These are phyloP conservation scores for Moniliella sp. DNA, from an alignment of 1,284 basidiomycete genomes.

Conservation along the genomic window DNA sequence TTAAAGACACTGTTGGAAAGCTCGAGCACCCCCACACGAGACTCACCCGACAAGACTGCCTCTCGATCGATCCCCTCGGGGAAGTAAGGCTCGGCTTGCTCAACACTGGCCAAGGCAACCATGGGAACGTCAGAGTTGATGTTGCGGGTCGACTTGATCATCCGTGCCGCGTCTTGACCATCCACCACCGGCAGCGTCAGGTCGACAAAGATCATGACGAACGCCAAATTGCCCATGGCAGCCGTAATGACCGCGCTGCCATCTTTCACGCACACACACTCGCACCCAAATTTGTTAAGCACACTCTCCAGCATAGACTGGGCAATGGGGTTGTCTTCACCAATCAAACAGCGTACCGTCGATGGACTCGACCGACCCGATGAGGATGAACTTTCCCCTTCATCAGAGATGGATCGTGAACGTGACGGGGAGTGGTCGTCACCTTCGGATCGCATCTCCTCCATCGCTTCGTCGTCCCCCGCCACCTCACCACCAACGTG, in stretches of 20 bases:
- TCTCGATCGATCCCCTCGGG: too few relatives aligned
- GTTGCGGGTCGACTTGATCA: slow-evolving; percentile 82
- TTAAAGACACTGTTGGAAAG: slow-evolving; percentile 37
- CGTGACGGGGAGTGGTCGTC: too few relatives aligned
- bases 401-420: not conserved
- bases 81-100: slow-evolving; percentile 13
- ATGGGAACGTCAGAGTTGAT: slow-evolving; percentile 72
- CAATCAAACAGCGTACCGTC: slow-evolving; percentile 62
- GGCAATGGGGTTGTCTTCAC: slow-evolving; percentile 73
- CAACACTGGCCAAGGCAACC: slow-evolving; percentile 47
- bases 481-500: too few relatives aligned
- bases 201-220: slow-evolving; percentile 55
- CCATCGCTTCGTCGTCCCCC: too few relatives aligned
- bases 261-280: slow-evolving; percentile 77
- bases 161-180: slow-evolving; percentile 70
- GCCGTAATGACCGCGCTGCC: slow-evolving; percentile 88
- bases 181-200: slow-evolving; percentile 75
- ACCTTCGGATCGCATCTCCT: too few relatives aligned
- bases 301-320: slow-evolving; percentile 55
- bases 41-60: not conserved
- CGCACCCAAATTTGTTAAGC: slow-evolving; percentile 70
- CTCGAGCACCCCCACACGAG: slow-evolving; percentile 4
- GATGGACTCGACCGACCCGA: slow-evolving; percentile 25
- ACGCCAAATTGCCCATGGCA: slow-evolving; percentile 79
- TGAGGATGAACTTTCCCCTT: not conserved